Conservation (phyloP, 768 basidiomycete species). For the Phylloporus sp. region DNA sequence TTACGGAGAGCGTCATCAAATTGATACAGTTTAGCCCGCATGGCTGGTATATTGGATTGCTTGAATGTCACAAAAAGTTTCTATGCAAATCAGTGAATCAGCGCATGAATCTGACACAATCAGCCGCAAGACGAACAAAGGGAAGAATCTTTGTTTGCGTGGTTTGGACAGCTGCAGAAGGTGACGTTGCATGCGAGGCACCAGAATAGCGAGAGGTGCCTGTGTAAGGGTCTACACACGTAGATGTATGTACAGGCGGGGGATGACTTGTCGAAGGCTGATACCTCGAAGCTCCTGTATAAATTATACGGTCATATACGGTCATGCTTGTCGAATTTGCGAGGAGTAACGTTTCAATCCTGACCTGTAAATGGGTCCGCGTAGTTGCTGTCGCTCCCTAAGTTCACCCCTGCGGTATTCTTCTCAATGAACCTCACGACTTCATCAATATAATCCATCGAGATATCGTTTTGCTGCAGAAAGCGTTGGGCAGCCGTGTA, state of each 20-base stretch:
- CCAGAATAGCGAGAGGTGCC: constrained; percentile 61
- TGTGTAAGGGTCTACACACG: constrained; percentile 65
- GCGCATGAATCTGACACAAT: neutral
- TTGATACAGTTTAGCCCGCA: constrained; percentile 74
- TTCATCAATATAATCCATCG: constrained; percentile 78
- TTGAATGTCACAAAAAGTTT: constrained; percentile 71
- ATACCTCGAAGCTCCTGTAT: constrained; percentile 60
- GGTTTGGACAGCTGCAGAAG: constrained; percentile 30
- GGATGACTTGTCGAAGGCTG: constrained; percentile 38
- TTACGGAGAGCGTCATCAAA: constrained; percentile 63
- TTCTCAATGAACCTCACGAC: constrained; percentile 92
- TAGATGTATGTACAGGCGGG: constrained; percentile 30
- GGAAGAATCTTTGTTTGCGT: constrained; percentile 43
- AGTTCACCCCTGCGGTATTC: constrained; percentile 73
- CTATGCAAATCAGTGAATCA: constrained; percentile 32
- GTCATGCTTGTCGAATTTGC: neutral
- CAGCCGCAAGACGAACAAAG: constrained; percentile 36
- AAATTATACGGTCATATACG: neutral
- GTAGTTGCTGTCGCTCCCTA: constrained; percentile 58
- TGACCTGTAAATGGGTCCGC: constrained; percentile 89
- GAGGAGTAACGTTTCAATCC: neutral
- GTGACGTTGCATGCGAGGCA: constrained; percentile 32
- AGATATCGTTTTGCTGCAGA: constrained; percentile 76
- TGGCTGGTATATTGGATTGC: constrained; percentile 73
- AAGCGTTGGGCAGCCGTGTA: constrained; percentile 87